These are phyloP conservation scores for Fusarium irregulare DNA, from an alignment of 2,329 filamentous ascomycete genomes.

Conservation along the genomic window DNA sequence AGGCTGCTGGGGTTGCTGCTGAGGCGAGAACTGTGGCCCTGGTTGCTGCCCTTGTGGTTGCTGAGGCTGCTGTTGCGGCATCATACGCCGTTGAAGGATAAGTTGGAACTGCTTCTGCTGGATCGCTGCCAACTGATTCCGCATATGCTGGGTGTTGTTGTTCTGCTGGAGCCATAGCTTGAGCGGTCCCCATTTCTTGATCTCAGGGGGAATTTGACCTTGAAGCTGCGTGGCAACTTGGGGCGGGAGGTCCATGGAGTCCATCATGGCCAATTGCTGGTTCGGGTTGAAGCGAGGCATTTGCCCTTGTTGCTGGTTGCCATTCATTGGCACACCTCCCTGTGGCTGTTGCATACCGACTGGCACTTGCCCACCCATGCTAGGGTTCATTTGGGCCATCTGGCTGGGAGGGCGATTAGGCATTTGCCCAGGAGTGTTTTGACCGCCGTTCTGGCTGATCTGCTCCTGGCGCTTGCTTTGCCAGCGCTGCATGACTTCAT, in stretches of 20 bases:
- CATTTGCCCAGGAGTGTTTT: conserved; percentile 49
- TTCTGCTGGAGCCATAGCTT: conserved; percentile 57
- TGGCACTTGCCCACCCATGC: conserved; percentile 47
- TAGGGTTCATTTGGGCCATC: conserved; percentile 50
- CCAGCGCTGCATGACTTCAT: conserved; percentile 64
- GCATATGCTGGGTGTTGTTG: conserved; percentile 49
- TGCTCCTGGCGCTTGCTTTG: conserved; percentile 53
- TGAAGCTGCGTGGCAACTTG: conserved; percentile 49
- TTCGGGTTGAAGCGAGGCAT: conserved; percentile 46
- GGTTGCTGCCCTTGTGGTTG: conserved; percentile 26
- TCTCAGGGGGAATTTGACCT: conserved; percentile 52
- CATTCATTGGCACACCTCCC: conserved; percentile 41
- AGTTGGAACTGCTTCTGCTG: conserved; percentile 57
- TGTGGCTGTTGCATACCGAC: conserved; percentile 50
- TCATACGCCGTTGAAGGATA: conserved; percentile 48
- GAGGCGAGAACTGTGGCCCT: conserved; percentile 32
- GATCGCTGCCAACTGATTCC: conserved; percentile 49
- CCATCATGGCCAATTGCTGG: conserved; percentile 57
- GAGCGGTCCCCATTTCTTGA: conserved; percentile 63
- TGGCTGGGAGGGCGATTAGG: conserved; percentile 47
- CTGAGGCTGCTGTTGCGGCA: conserved; percentile 44
- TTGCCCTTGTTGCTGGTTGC: conserved; percentile 47
- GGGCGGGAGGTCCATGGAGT: conserved; percentile 60
- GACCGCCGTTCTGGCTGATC: conserved; percentile 49
- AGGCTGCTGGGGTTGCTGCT: conserved; percentile 35